Evolutionary conservation across 1,284 basidiomycete genomes (phyloP), one percentile per base, ranked within the genome.

Genomic region (Peniophora sp.): DNA sequence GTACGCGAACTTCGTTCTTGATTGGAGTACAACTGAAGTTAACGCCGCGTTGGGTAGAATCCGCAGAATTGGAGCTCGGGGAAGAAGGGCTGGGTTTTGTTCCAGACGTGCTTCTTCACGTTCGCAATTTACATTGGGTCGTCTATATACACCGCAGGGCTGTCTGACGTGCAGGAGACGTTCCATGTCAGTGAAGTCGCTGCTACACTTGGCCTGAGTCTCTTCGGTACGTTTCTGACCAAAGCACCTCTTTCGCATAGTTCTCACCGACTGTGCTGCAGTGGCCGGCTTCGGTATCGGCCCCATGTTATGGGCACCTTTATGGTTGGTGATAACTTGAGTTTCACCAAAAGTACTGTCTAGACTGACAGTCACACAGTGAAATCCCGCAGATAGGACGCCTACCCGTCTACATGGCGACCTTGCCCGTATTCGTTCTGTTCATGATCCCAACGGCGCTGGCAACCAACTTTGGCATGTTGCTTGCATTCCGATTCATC

Each of bases 401-500:
- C 2, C 71, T 74, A 27, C 70, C 73, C 3, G 62, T 81, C 38
- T 82, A 84, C 62, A 69, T 85, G 57, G 52, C 71, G 43, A 68
- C 77, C 2, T 77, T 82, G 55, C 56, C 74, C 55, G 60, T 76
- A 41, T 85, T 84, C 66, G 75, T 75, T 9, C 64, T 70, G 2
- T 72, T 78, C 58, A 75, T 79, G 59, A 67, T 85, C 44, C 83
- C 80, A 1, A 79, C 77, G 38, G 79, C 81, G 2, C 69, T 83
- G 1, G 67, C 78, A 0, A 67, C 67, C 17, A 85, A 83, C 61
- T 77, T 77, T 2, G 78, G 67, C 11, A 65, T 74, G 2, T 68
- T 85, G 50, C 70, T 87, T 50, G 68, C 77, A 41, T 80, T 85
- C 66, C 75, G 83, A 3, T 83, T 86, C 68, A 62, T 86, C 10